Conservation (phyloP, 2,329 filamentous ascomycete species). For the Botrytis paeoniae region DNA sequence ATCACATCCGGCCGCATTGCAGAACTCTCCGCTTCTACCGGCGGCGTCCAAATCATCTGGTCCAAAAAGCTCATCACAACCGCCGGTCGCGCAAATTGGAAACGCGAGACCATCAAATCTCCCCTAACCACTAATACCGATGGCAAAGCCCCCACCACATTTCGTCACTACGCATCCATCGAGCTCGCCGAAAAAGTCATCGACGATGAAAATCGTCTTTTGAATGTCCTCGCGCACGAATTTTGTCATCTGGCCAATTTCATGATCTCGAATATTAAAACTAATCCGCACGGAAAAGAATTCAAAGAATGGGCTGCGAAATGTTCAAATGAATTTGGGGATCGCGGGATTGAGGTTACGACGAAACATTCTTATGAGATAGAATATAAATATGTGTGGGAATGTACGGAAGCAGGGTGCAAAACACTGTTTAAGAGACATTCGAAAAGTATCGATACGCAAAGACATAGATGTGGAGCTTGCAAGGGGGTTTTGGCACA, state of each 20-base stretch:
- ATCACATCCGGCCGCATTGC: conserved; percentile 61
- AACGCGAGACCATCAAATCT: conserved; percentile 52
- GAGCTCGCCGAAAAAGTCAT: conserved; percentile 90
- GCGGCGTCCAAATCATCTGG: conserved; percentile 71
- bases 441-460: conserved; percentile 76
- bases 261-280: conserved; percentile 73
- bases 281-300: conserved; percentile 76
- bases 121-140: conserved; percentile 24
- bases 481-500: conserved; percentile 72
- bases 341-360: conserved; percentile 71
- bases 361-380: conserved; percentile 90
- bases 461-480: conserved; percentile 69
- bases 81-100: conserved; percentile 73
- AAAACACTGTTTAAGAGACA: conserved; percentile 75
- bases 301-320: conserved; percentile 73
- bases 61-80: conserved; percentile 76
- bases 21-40: conserved; percentile 57
- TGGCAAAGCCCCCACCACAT: conserved; percentile 23
- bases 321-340: conserved; percentile 54
- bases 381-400: conserved; percentile 89
- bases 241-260: conserved; percentile 94
- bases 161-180: conserved; percentile 68
- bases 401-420: conserved; percentile 61
- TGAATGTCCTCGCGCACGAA: conserved; percentile 93
- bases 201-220: conserved; percentile 68